A percentile compares a stretch with the other conserved stretches of the same genome.
phyloP scores from a whole-genome alignment of 2,329 filamentous ascomycete genomes.

The Aspergillus spinulosporus region DNA sequence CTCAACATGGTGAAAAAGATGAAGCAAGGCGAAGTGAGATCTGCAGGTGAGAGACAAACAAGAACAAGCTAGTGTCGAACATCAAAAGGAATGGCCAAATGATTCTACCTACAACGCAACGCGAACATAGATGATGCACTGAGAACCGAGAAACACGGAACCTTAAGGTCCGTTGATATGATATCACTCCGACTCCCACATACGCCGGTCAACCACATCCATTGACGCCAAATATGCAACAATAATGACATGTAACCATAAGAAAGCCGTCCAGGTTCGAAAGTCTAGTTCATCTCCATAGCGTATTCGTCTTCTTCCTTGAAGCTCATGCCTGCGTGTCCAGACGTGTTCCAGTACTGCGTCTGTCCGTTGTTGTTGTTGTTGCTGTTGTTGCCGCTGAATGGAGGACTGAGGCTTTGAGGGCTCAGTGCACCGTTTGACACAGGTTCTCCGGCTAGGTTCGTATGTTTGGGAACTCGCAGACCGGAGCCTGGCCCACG shows the following conservation, averaged over 20 bases:
- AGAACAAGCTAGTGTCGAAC: neutral
- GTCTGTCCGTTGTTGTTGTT: slow-evolving; percentile 42
- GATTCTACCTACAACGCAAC: neutral
- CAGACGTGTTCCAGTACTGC: slow-evolving; percentile 54
- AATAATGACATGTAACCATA: slow-evolving; percentile 24
- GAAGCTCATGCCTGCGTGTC: slow-evolving; percentile 66
- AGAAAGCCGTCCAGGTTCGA: slow-evolving; percentile 9
- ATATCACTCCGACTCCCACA: slow-evolving; percentile 23
- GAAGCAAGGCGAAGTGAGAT: neutral
- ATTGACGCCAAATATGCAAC: slow-evolving; percentile 32
- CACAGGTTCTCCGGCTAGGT: slow-evolving; percentile 78
- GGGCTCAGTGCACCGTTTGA: slow-evolving; percentile 54
- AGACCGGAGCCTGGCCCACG: slow-evolving; percentile 80
- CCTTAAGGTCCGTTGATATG: neutral
- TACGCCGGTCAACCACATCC: slow-evolving; percentile 47
- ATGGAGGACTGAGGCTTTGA: slow-evolving; percentile 67
- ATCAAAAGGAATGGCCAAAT: neutral
- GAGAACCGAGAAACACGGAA: neutral
- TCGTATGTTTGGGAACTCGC: slow-evolving; percentile 89
- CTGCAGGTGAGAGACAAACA: neutral
- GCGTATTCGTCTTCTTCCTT: slow-evolving; percentile 94
- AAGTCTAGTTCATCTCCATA: slow-evolving; percentile 64
- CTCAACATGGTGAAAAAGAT: slow-evolving; percentile 16
- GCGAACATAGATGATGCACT: neutral
- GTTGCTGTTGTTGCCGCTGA: slow-evolving; percentile 65